Evolutionary conservation across 805 yeast genomes (phyloP), one percentile per base, ranked within the genome.

Genomic region (Cyberlindnera nakhonratchasimensis): DNA sequence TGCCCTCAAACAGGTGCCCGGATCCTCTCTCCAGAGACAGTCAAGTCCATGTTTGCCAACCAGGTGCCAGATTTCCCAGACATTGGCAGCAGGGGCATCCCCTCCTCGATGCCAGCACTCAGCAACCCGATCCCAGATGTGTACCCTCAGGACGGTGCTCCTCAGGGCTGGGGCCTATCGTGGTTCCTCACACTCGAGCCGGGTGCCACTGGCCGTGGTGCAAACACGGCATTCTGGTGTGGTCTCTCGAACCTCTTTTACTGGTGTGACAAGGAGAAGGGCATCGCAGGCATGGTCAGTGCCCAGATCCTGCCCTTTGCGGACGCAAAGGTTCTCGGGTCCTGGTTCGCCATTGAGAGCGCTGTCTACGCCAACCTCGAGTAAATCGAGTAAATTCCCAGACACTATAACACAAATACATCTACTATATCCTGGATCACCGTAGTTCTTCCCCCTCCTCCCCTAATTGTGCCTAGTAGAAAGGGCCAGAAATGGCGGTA

Each of bases 181-280:
- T 54, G 55, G 43, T 53, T 50, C 29, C 49, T 57, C n/a, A 57
- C 58, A 9, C 43, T 51, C n/a, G 42, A 40, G 6, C 46, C 51
- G 16, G 52, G 63, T 16, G 56, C 57, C 2, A 66, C 68, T 4
- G 74, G 74, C 0, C 52, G 72, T 32, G 62, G 67, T 18, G 51
- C 50, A 3, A 63, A 65, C 4, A 54, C 71, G 1, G 57, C 63
- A 7, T 59, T 54, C 45, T 71, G 75, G 75, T 58, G 63, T 20
- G 75, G 75, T 2, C 35, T 69, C 24, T 60, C 67, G 11, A 70
- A 67, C 42, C 46, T 65, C 21, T 69, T 46, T 51, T 71, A 57
- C 50, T 71, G 74, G 74, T 47, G 70, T 26, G 75, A 71, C 51
- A 43, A 56, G 20, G 57, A 63, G 34, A 66, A 62, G 34, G 66